Conservation (phyloP, 1,284 basidiomycete species). For the Pterula multifida region DNA sequence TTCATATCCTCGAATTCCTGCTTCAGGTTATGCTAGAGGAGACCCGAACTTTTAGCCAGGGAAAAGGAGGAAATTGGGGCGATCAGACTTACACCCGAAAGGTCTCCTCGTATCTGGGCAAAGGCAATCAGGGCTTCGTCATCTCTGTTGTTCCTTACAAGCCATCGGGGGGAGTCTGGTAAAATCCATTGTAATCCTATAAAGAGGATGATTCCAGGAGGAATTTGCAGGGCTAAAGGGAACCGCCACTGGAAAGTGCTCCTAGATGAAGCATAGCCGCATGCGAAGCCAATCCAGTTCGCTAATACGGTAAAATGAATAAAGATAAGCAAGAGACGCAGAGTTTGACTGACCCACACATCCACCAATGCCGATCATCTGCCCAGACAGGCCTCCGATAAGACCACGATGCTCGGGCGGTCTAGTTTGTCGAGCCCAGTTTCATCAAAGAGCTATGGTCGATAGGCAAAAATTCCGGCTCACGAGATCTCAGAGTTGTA, state of each 20-base stretch:
- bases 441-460: not conserved
- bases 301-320: conserved; percentile 2
- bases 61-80: not conserved
- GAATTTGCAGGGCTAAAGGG: conserved; percentile 11
- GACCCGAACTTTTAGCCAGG: not conserved
- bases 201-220: conserved; percentile 11
- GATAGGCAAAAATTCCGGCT: no score
- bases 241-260: conserved; percentile 12
- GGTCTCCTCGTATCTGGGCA: conserved; percentile 8
- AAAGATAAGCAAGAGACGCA: not conserved
- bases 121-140: conserved; percentile 9
- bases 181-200: conserved; percentile 9
- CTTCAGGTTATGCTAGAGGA: conserved; percentile 4
- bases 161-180: conserved; percentile 11
- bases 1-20: conserved; percentile 12
- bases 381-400: conserved; percentile 11
- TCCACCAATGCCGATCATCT: conserved; percentile 11
- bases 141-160: conserved; percentile 8
- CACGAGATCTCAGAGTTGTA: conserved; percentile 13
- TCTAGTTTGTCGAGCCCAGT: conserved; percentile 1
- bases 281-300: conserved; percentile 12
- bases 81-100: conserved; percentile 5
- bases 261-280: conserved; percentile 7
- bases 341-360: conserved; percentile 4
- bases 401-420: conserved; percentile 11